Base-by-base conservation (phyloP, 176 grass and related monocot genomes). In the Juncus inflexus region DNA sequence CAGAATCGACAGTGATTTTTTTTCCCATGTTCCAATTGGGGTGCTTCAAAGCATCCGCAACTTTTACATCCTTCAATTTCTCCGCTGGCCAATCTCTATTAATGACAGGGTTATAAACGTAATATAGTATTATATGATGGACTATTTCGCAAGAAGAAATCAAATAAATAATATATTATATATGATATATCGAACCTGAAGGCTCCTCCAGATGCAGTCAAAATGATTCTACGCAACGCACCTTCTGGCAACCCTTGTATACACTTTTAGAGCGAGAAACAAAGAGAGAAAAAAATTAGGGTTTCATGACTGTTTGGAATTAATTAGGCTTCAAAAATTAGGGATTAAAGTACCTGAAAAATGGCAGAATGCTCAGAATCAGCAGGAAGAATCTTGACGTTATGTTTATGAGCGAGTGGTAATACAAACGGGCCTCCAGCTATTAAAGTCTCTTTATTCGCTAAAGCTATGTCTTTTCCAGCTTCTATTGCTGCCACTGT, bases 351-450 rank as follows among this genome's bases (percentile, higher is more conserved):
- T 89, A 99, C 94, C 94, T 99, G 94, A 70, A 99, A 99, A 82
- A 99, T 92, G 45, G 94, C 94, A 75, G 88, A 92, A 77, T 99
- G 94, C 69, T 99, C 94, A 68, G 94, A 99, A 99, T 99, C 94
- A 69, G 94, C 94, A 50, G 95, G 95, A 74, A 99, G 89, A 69
- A 99, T 94, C 52, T 99, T 99, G 49, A 99, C 95, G 52, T 99
- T 99, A 57, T 99, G 85, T 52, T 92, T 99, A 35, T 84, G 88
- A 19, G 95, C 95, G 86, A 99, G 95, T 35, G 95, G 95, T 70
- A 99, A 84, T 71, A 99, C 95, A 6, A 99, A 94, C 72, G 95
- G 95, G 43, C 89, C 95, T 53, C 95, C 95, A n/a, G 95, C 95
- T 72, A 99, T 99, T 72, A 99, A 88, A 0, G 95, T 99, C 42